Base-by-base conservation (phyloP, 2,329 filamentous ascomycete species). In the Pseudocercospora vitis region DNA sequence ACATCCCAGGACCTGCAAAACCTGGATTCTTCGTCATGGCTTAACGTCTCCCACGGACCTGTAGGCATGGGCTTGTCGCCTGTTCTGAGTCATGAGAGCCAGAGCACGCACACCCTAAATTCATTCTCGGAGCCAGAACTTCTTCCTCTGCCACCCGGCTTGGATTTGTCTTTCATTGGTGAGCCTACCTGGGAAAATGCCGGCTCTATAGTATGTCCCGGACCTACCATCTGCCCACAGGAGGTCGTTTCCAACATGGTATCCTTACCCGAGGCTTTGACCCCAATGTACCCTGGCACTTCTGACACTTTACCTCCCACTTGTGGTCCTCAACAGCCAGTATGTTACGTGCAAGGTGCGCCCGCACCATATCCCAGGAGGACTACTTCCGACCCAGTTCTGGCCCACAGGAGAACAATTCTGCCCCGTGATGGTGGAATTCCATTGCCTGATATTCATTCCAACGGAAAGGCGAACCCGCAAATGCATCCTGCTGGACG, bases 81-180 rank as follows among this genome's bases (percentile, higher is more conserved):
- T 55, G 66, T 62, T 57, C 62, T 68, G 64, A 69, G 67, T 62
- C 59, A 68, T 58, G 63, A 65, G 58, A 69, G 67, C 67, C 65
- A 67, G 60, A 68, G 58, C 57, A 60, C 63, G 59, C 66, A 64
- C 51, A 64, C 59, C 56, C 62, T 68, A 8, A 56, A 60, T 40
- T 59, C 63, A 24, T 53, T 66, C 29, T 62, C 66, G 23, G 66
- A 68, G 51, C 55, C 61, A 52, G 65, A 67, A 32, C 31, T 63
- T 29, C 48, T 55, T 19, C 46, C 62, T 33, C 50, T 66, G 56
- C 65, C 65, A 23, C 60, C 63, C 46, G 58, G 59, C 48, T 61
- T 66, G 63, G 63, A 67, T 47, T 55, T 65, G 45, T 63, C 62
- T 49, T 68, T 64, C 51, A 58, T 59, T 42, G 50, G 58, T 52